Conservation (phyloP, 768 basidiomycete genomes). For the Xerocomus brunneocitrinus region DNA sequence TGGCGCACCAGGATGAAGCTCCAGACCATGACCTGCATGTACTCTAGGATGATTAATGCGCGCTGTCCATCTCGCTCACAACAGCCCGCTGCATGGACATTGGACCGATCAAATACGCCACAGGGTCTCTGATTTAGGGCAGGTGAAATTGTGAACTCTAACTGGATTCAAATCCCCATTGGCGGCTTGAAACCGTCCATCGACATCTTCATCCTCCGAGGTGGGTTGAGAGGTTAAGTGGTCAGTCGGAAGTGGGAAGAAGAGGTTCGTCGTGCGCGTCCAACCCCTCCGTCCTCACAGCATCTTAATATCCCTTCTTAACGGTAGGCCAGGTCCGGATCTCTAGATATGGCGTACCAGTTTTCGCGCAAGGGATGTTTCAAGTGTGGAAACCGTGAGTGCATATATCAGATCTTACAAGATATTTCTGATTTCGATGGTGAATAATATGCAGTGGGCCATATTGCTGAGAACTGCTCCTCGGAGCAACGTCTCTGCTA, state of each 20-base stretch:
- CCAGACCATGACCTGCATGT: conserved; percentile 8
- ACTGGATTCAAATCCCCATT: conserved; percentile 14
- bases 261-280: conserved; percentile 42
- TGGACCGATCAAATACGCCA: conserved; percentile 20
- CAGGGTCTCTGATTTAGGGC: conserved; percentile 32
- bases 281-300: conserved; percentile 1
- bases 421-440: conserved; percentile 10
- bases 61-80: conserved; percentile 4
- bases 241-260: conserved; percentile 73
- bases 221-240: conserved; percentile 62
- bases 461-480: conserved; percentile 89
- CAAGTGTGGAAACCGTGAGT: conserved; percentile 90
- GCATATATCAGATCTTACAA: conserved; percentile 6
- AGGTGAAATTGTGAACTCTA: conserved; percentile 21
- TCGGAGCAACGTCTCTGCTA: conserved; percentile 89
- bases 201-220: conserved; percentile 53
- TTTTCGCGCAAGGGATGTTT: conserved; percentile 87
- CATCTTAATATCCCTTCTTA: conserved; percentile 14
- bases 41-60: conserved; percentile 6
- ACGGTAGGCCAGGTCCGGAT: conserved; percentile 44
- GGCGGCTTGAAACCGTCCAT: conserved; percentile 22
- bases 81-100: conserved; percentile 1
- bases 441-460: conserved; percentile 58
- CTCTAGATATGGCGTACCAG: conserved; percentile 66
- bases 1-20: conserved; percentile 16